Percentiles rank a stretch among this genome's conserved stretches.
These are phyloP conservation scores for Cutaneotrichosporon dermatis DNA, from an alignment of 1,284 basidiomycete species.

Conservation along the genomic window DNA sequence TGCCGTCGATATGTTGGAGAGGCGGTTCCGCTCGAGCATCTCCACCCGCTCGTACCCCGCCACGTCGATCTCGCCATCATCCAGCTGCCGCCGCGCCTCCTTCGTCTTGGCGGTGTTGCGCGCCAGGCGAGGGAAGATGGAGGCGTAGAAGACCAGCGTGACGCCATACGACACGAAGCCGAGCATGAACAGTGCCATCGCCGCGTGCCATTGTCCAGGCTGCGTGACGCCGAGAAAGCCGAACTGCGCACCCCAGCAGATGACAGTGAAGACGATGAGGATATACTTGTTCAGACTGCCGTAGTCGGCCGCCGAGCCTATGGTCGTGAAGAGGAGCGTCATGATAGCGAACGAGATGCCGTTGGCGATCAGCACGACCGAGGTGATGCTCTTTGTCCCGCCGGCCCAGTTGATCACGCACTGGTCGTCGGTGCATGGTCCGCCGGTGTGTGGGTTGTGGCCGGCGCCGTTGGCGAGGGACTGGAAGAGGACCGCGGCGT, in stretches of 20 bases:
- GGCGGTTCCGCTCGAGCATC: slow-evolving; percentile 73
- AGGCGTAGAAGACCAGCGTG: slow-evolving; percentile 63
- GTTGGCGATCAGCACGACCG: slow-evolving; percentile 67
- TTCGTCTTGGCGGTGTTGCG: slow-evolving; percentile 67
- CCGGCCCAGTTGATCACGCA: slow-evolving; percentile 63
- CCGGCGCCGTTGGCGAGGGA: slow-evolving; percentile 61
- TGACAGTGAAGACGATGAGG: slow-evolving; percentile 58
- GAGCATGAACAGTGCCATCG: slow-evolving; percentile 73
- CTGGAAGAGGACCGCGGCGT: slow-evolving; percentile 68
- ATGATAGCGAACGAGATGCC: slow-evolving; percentile 51
- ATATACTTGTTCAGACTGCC: slow-evolving; percentile 70
- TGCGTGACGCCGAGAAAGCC: slow-evolving; percentile 60
- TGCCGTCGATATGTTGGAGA: slow-evolving; percentile 78
- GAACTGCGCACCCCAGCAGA: slow-evolving; percentile 74
- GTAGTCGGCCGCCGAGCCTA: slow-evolving; percentile 75
- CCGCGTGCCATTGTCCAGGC: slow-evolving; percentile 59
- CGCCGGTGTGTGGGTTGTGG: slow-evolving; percentile 55
- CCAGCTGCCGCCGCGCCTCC: slow-evolving; percentile 56
- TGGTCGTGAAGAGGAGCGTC: slow-evolving; percentile 62
- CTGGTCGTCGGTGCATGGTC: slow-evolving; percentile 20
- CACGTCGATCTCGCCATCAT: slow-evolving; percentile 56
- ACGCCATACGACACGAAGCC: slow-evolving; percentile 46
- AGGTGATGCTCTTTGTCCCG: slow-evolving; percentile 60
- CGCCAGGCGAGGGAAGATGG: slow-evolving; percentile 72
- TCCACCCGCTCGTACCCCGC: slow-evolving; percentile 71